These are phyloP conservation scores for Stagonosporopsis tanaceti DNA, from an alignment of 2,329 filamentous ascomycete species.

Conservation along the genomic window DNA sequence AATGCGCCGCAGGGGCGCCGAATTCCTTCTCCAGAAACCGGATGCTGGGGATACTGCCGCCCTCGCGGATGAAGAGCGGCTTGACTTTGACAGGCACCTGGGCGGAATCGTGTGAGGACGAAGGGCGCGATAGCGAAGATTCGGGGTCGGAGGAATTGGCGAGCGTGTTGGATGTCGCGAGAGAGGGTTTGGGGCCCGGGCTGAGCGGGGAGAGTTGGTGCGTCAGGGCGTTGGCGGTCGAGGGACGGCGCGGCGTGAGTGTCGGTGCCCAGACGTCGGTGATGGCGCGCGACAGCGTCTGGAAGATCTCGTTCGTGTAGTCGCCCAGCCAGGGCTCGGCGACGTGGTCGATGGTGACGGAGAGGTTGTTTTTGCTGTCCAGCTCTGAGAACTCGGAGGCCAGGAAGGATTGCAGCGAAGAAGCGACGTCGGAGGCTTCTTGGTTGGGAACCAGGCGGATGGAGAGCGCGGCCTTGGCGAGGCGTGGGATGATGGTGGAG, in stretches of 20 bases:
- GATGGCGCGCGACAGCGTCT: constrained; percentile 84
- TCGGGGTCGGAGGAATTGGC: constrained; percentile 50
- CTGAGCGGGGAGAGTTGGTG: constrained; percentile 11
- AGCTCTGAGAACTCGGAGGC: constrained; percentile 75
- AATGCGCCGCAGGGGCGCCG: constrained; percentile 84
- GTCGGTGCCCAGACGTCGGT: constrained; percentile 80
- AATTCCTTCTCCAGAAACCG: constrained; percentile 96
- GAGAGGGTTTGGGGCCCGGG: constrained; percentile 35
- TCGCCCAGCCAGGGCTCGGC: constrained; percentile 97
- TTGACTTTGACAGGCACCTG: constrained; percentile 50
- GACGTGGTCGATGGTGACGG: constrained; percentile 86
- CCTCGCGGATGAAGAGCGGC: constrained; percentile 93
- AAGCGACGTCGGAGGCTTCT: constrained; percentile 79
- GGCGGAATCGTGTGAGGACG: background rate
- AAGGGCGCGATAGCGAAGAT: background rate
- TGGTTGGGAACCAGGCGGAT: constrained; percentile 94
- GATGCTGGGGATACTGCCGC: constrained; percentile 93
- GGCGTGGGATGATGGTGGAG: constrained; percentile 87
- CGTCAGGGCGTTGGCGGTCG: background rate
- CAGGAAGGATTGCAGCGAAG: constrained; percentile 72
- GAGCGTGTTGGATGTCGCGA: constrained; percentile 61
- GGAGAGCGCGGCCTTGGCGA: constrained; percentile 87
- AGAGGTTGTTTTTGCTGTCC: constrained; percentile 81
- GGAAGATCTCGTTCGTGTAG: constrained; percentile 88
- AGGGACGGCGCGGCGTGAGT: constrained; percentile 28